phyloP scores from a whole-genome alignment of 1,284 basidiomycete genomes.

The Cryptococcus jaspeensis region DNA sequence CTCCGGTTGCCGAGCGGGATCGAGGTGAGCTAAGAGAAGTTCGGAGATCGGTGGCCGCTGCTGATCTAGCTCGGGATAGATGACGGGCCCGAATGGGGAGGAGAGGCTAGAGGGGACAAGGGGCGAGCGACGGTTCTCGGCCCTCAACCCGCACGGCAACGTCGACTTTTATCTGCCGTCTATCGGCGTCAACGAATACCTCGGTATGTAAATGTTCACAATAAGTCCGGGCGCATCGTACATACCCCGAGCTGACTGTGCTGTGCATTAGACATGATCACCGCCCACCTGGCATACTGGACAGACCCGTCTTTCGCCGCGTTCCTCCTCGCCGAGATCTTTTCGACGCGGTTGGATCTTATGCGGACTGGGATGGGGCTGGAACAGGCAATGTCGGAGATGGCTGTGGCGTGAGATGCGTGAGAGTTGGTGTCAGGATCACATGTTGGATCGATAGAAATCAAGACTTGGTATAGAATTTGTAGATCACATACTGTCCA shows the following conservation, averaged over 20 bases:
- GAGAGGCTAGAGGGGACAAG: conserved; percentile 41
- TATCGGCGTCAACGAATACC: conserved; percentile 48
- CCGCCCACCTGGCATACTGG: conserved; percentile 50
- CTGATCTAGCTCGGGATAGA: conserved; percentile 16
- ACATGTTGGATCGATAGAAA: background rate
- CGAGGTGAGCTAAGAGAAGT: conserved; percentile 39
- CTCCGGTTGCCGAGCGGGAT: conserved; percentile 44
- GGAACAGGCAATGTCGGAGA: background rate
- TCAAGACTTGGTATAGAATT: no score
- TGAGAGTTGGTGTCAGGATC: background rate
- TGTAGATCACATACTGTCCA: no score
- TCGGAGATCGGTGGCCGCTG: background rate
- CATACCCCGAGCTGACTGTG: background rate
- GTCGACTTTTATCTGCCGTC: conserved; percentile 50
- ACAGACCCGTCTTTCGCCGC: conserved; percentile 46
- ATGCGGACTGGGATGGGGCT: conserved; percentile 44
- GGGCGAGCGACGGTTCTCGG: conserved; percentile 50
- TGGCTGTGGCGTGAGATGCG: no score
- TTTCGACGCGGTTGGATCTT: conserved; percentile 41
- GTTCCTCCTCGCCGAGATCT: conserved; percentile 50
- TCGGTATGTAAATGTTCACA: conserved; percentile 26
- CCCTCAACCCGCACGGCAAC: conserved; percentile 51
- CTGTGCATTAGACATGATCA: conserved; percentile 41
- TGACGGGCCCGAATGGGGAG: conserved; percentile 42
- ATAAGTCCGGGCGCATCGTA: background rate